Conservation (phyloP, 2,329 filamentous ascomycete species). For the Hymenoscyphus fraxineus region DNA sequence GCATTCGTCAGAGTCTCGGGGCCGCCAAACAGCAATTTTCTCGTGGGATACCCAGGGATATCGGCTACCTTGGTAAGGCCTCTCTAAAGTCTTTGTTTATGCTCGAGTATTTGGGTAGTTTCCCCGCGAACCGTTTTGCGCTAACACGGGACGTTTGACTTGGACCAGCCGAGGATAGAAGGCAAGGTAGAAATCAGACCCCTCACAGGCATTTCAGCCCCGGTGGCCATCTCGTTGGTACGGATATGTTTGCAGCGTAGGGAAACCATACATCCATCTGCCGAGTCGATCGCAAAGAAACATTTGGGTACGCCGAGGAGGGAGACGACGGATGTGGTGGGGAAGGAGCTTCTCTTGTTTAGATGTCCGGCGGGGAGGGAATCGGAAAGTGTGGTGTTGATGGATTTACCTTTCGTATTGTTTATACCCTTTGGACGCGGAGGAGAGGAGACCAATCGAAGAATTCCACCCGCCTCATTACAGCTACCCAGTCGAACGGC, state of each 20-base stretch:
- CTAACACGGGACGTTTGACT: not conserved
- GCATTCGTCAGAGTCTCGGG: slow-evolving; percentile 94
- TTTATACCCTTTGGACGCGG: slow-evolving; percentile 95
- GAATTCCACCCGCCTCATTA: slow-evolving; percentile 88
- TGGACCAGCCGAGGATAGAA: slow-evolving; percentile 86
- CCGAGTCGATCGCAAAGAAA: slow-evolving; percentile 89
- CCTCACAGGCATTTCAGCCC: slow-evolving; percentile 76
- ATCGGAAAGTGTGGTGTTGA: slow-evolving; percentile 82
- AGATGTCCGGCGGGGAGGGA: slow-evolving; percentile 80
- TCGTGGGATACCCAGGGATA: slow-evolving; percentile 96
- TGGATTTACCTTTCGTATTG: slow-evolving; percentile 96
- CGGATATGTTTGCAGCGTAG: slow-evolving; percentile 89
- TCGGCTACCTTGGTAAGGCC: slow-evolving; percentile 87
- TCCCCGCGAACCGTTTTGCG: slow-evolving; percentile 21
- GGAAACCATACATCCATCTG: slow-evolving; percentile 94
- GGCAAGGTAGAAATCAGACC: slow-evolving; percentile 96
- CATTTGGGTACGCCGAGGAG: slow-evolving; percentile 85
- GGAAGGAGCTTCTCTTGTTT: slow-evolving; percentile 91
- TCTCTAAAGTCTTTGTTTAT: not conserved
- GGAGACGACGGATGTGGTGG: slow-evolving; percentile 87
- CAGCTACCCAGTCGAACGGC: slow-evolving; percentile 90
- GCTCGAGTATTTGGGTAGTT: slow-evolving; percentile 2
- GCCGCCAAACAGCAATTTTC: slow-evolving; percentile 92
- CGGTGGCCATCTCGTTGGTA: slow-evolving; percentile 86
- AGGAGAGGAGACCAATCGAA: slow-evolving; percentile 81